Percentiles rank a stretch among this genome's conserved stretches.
Evolutionary conservation across 139 green algal species (phyloP).

Genomic region (Microglena sp.): DNA sequence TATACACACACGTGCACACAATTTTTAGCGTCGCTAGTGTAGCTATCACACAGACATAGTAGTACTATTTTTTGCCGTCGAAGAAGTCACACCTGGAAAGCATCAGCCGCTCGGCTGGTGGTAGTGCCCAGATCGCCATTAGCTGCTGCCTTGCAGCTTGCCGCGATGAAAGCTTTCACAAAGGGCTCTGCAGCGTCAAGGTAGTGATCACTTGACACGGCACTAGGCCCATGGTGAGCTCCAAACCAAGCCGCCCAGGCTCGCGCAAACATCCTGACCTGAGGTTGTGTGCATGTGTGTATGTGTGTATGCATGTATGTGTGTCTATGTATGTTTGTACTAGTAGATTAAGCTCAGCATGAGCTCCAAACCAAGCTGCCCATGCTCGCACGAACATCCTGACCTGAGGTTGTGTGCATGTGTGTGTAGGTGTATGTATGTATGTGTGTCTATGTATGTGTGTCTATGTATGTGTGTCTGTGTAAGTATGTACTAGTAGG

Average conservation of each 20-base stretch:
- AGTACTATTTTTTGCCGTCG: too few relatives aligned
- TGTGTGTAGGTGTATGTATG: not conserved
- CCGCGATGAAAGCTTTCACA: constrained; percentile 25
- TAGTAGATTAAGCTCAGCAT: not conserved
- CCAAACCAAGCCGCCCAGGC: constrained; percentile 29
- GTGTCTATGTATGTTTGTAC: not conserved
- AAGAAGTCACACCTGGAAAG: too few relatives aligned
- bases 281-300: not conserved
- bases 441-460: too few relatives aligned
- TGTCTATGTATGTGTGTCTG: not conserved
- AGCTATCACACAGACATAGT: too few relatives aligned
- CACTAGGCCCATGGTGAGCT: constrained; percentile 6
- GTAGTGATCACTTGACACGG: constrained; percentile 19
- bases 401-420: not conserved
- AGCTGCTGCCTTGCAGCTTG: too few relatives aligned
- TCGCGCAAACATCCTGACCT: constrained; percentile 23
- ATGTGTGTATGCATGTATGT: constrained; percentile 3
- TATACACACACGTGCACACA: not conserved
- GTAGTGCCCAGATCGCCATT: too few relatives aligned
- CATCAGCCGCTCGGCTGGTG: too few relatives aligned
- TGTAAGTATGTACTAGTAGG: too few relatives aligned
- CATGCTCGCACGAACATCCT: not conserved
- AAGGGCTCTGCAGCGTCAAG: constrained; percentile 43
- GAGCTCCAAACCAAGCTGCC: not conserved
- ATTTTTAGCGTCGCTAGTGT: too few relatives aligned